Percentiles rank a stretch among this genome's conserved stretches.
Conservation (phyloP, 352 stramenopile genomes). For the Globisporangium emineosum region DNA sequence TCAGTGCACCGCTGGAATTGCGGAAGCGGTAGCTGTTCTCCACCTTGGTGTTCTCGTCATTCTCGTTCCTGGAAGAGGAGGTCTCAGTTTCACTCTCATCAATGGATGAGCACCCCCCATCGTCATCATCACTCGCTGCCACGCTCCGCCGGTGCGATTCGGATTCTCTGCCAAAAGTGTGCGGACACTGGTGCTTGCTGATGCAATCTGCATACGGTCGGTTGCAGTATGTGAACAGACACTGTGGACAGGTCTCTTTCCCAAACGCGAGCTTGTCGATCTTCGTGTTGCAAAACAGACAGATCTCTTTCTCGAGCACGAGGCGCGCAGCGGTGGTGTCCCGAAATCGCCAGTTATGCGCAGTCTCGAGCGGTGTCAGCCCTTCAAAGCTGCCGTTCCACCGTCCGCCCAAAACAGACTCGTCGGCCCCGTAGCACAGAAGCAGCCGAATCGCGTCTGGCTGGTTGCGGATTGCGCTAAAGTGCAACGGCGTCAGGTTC, state of each 20-base stretch:
- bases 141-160: not conserved
- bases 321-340: conserved; percentile 62
- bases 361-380: conserved; percentile 56
- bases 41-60: not conserved
- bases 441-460: conserved; percentile 72
- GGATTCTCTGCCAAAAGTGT: conserved; percentile 12
- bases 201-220: conserved; percentile 47
- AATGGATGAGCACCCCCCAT: not conserved
- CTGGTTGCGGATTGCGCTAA: conserved; percentile 73
- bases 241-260: conserved; percentile 48
- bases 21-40: conserved; percentile 17
- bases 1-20: conserved; percentile 14
- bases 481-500: conserved; percentile 71
- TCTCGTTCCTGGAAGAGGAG: not conserved
- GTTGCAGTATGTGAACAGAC: conserved; percentile 56
- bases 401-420: conserved; percentile 24
- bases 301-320: conserved; percentile 71
- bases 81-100: conserved; percentile 2
- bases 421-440: conserved; percentile 47
- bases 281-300: conserved; percentile 74
- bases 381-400: conserved; percentile 31
- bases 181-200: conserved; percentile 60
- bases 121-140: conserved; percentile 7
- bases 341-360: conserved; percentile 58
- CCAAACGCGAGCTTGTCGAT: conserved; percentile 61